Base-by-base conservation (phyloP, 805 yeast species). In the Cyberlindnera xishuangbannaensis region DNA sequence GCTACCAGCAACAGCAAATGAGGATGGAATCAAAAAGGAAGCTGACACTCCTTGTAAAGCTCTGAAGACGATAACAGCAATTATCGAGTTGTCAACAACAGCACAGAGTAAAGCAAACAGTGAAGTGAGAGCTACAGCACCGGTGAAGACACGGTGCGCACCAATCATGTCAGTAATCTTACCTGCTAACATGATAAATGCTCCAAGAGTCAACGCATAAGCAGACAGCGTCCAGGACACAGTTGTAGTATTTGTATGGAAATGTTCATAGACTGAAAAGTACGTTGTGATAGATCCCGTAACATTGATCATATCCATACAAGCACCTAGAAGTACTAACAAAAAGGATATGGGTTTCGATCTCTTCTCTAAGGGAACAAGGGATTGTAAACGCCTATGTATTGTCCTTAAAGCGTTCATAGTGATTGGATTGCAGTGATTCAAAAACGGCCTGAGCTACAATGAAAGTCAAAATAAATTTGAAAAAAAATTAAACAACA, bases 41-140 rank as follows among this genome's bases (percentile, higher is more conserved):
- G 64, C 73, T 13, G 62, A 56, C 6, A 66, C 44, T 9, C 73
- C 73, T 43, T 67, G 73, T 1, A 69, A 32, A 2, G 71, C 69
- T 41, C 73, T 52, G 31, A 69, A 56, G 0, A 67, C 59, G 31
- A 66, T 61, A 31, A 68, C 45, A 1, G 52, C 65, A 28, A 53
- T 60, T 30, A 51, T 42, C 3, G 23, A 51, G n/a, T 59, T 50
- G n/a, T 55, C 53, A 27, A 66, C 58, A 6, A 56, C 41, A 0
- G 68, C 72, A 40, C 55, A 43, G 5, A 66, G 43, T 12, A 67
- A 45, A 5, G 62, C 48, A 25, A 48, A 44, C 1, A 61, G 26
- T 4, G 55, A 47, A 25, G 53, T 36, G 7, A 37, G 15, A 19
- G 45, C 40, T 18, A 56, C 30, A 13, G 61, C 58, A 10, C 35